phyloP scores from a whole-genome alignment of 768 basidiomycete genomes.

The Lentinula guzmanii region DNA sequence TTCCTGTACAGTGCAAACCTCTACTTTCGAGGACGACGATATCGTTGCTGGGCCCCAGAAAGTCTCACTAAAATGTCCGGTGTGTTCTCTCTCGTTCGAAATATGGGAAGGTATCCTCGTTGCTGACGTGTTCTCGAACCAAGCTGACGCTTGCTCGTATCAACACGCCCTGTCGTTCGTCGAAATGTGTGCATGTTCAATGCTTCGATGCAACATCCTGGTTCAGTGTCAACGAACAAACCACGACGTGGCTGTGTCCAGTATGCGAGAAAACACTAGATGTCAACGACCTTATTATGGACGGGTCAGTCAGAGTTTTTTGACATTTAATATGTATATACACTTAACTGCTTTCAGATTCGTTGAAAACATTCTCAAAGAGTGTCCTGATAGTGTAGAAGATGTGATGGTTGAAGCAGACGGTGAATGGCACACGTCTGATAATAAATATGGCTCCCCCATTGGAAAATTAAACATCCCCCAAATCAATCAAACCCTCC shows the following conservation, averaged over 20 bases:
- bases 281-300: conserved; percentile 79
- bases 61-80: conserved; percentile 92
- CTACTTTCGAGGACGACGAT: conserved; percentile 74
- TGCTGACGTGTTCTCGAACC: background rate
- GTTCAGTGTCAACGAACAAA: conserved; percentile 94
- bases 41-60: conserved; percentile 86
- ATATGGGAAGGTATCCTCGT: background rate
- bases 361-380: conserved; percentile 78
- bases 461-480: conserved; percentile 62
- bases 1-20: conserved; percentile 45
- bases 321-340: background rate
- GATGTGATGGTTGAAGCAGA: conserved; percentile 92
- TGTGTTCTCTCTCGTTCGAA: conserved; percentile 32
- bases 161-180: conserved; percentile 77
- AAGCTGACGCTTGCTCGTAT: conserved; percentile 85
- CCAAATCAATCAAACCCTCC: conserved; percentile 20
- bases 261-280: conserved; percentile 81
- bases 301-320: conserved; percentile 61
- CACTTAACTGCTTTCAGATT: conserved; percentile 44
- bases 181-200: conserved; percentile 82
- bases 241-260: conserved; percentile 94
- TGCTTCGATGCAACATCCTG: conserved; percentile 96
- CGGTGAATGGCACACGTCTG: conserved; percentile 93
- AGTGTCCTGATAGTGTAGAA: conserved; percentile 75
- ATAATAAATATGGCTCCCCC: conserved; percentile 76